phyloP scores from a whole-genome alignment of 768 basidiomycete genomes.

The Leucosporidium yakuticum region DNA sequence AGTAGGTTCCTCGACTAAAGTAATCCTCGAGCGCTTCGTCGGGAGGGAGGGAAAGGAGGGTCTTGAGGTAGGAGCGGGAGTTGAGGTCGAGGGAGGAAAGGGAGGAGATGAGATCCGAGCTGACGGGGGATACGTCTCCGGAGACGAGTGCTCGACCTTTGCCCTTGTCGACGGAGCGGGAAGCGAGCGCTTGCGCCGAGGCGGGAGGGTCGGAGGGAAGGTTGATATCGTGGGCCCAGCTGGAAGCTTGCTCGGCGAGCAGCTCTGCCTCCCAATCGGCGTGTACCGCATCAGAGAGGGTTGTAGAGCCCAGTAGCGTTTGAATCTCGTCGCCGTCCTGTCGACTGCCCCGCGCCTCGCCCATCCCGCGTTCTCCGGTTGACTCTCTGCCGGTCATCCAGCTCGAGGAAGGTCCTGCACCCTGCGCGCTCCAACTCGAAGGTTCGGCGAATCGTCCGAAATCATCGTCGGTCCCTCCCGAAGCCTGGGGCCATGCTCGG shows the following conservation, averaged over 20 bases:
- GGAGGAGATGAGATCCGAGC: conserved; percentile 13
- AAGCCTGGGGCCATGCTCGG: not conserved
- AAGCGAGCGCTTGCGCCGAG: not conserved
- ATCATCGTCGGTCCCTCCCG: conserved; percentile 2
- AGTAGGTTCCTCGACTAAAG: conserved; percentile 1
- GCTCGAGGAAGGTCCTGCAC: no score
- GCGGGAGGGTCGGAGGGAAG: conserved; percentile 19
- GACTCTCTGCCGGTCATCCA: not conserved
- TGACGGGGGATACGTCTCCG: conserved; percentile 20
- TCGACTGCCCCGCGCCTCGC: not conserved
- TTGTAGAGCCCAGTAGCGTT: not conserved
- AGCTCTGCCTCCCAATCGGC: conserved; percentile 27
- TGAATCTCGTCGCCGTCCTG: not conserved
- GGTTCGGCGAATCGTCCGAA: conserved; percentile 9
- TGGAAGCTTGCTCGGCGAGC: conserved; percentile 1
- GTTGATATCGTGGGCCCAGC: not conserved
- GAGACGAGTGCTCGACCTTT: not conserved
- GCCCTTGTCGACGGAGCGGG: not conserved
- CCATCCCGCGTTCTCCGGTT: not conserved
- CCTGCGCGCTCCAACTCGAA: not conserved
- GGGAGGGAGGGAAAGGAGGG: conserved; percentile 21
- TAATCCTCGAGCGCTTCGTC: conserved; percentile 14
- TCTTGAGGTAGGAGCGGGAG: conserved; percentile 18
- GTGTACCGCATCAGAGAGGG: conserved; percentile 6
- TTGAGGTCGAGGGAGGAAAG: conserved; percentile 27